phyloP scores from a whole-genome alignment of 2,329 filamentous ascomycete genomes.

The Aspergillus sp. region DNA sequence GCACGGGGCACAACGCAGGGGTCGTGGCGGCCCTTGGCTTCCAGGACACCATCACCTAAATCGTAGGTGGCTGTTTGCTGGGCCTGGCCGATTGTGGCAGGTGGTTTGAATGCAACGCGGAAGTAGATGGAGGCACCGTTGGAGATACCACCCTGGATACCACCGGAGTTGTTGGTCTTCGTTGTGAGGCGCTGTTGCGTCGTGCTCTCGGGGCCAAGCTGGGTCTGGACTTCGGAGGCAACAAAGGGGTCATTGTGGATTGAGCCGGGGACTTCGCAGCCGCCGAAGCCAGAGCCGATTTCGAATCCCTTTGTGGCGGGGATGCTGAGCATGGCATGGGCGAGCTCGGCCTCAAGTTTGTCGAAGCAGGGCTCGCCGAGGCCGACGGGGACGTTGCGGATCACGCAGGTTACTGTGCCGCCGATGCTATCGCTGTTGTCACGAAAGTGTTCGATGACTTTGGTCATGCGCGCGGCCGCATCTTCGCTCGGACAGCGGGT shows the following conservation, averaged over 20 bases:
- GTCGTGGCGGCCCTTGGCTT: slow-evolving; percentile 92
- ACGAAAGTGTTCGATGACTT: slow-evolving; percentile 72
- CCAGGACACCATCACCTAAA: slow-evolving; percentile 71
- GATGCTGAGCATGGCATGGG: slow-evolving; percentile 92
- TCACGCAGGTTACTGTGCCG: slow-evolving; percentile 91
- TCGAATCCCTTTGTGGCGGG: slow-evolving; percentile 96
- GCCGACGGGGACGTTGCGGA: slow-evolving; percentile 79
- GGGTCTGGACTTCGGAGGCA: slow-evolving; percentile 41
- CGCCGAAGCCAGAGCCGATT: slow-evolving; percentile 87
- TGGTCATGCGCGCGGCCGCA: slow-evolving; percentile 69
- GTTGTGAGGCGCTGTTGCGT: slow-evolving; percentile 66
- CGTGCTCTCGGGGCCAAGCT: slow-evolving; percentile 14
- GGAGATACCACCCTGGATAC: slow-evolving; percentile 91
- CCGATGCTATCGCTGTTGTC: slow-evolving; percentile 86
- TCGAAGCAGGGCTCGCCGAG: slow-evolving; percentile 94
- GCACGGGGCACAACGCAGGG: slow-evolving; percentile 88
- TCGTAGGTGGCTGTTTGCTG: slow-evolving; percentile 82
- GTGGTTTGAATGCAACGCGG: slow-evolving; percentile 89
- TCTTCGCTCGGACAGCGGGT: slow-evolving; percentile 78
- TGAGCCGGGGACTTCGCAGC: slow-evolving; percentile 83
- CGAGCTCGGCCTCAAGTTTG: slow-evolving; percentile 89
- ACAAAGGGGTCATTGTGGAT: slow-evolving; percentile 89
- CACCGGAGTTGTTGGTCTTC: slow-evolving; percentile 91
- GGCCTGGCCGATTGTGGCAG: slow-evolving; percentile 87
- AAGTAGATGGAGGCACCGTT: slow-evolving; percentile 96